Percentiles rank a stretch among this genome's conserved stretches.
Evolutionary conservation across 2,329 filamentous ascomycete genomes (phyloP).

Genomic region (Zasmidium angulare): DNA sequence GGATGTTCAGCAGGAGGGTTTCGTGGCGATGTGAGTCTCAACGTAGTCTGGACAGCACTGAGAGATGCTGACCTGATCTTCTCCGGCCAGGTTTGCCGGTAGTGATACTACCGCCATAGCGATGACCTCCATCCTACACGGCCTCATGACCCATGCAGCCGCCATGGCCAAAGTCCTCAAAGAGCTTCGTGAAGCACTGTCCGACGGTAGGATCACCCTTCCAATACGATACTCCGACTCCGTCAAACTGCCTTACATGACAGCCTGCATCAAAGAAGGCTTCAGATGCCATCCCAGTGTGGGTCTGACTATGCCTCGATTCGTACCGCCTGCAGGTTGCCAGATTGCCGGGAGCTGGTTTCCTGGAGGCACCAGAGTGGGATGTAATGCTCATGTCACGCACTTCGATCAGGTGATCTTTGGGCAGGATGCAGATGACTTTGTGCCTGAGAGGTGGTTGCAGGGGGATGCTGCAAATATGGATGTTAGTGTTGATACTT

Average conservation of each 20-base stretch:
- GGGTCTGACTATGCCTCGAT: constrained; percentile 41
- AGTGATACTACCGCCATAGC: neutral
- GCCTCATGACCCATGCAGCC: neutral
- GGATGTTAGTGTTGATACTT: constrained; percentile 16
- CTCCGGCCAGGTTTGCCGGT: neutral
- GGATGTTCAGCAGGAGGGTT: neutral
- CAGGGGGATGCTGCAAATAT: constrained; percentile 18
- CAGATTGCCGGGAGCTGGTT: constrained; percentile 37
- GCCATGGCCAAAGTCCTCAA: neutral
- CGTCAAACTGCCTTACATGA: constrained; percentile 39
- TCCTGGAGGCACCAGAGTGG: constrained; percentile 32
- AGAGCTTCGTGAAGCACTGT: neutral
- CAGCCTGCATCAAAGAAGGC: constrained; percentile 46
- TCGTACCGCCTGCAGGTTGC: constrained; percentile 38
- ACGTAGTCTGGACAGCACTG: neutral
- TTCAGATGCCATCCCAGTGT: constrained; percentile 46
- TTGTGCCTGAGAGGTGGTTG: constrained; percentile 39
- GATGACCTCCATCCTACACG: neutral
- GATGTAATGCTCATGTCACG: constrained; percentile 36
- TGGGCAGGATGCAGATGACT: constrained; percentile 34
- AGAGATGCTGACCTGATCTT: neutral
- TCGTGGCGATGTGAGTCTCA: neutral
- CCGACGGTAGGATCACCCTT: neutral
- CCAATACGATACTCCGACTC: constrained; percentile 25
- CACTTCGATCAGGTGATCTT: constrained; percentile 35